A percentile compares a stretch with the other conserved stretches of the same genome.
Evolutionary conservation across 495 filamentous ascomycete genomes (phyloP).

Genomic region (Podospora tetraspora): DNA sequence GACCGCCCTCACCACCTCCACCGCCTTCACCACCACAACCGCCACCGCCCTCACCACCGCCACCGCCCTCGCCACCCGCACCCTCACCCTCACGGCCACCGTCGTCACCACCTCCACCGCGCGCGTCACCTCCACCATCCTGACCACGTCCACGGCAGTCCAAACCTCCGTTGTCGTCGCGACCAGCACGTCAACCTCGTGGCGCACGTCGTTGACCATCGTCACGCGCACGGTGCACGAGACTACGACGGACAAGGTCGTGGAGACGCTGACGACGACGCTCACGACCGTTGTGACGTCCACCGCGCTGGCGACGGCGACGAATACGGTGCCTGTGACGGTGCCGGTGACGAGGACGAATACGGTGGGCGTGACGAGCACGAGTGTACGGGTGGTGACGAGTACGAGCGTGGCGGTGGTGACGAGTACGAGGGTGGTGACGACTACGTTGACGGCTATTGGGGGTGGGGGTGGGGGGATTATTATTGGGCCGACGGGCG

Average conservation of each 20-base stretch:
- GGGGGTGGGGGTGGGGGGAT: neutral
- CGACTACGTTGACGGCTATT: neutral
- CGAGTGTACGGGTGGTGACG: neutral
- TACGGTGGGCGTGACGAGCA: neutral
- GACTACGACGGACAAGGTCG: conserved; percentile 13
- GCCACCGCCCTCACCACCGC: conserved; percentile 9
- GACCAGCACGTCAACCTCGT: conserved; percentile 3
- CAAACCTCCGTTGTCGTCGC: conserved; percentile 11
- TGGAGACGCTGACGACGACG: neutral
- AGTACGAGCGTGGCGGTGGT: neutral
- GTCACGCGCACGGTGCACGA: conserved; percentile 12
- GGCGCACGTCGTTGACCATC: conserved; percentile 8
- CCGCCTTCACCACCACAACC: neutral
- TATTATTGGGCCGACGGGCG: neutral
- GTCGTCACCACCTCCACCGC: conserved; percentile 16
- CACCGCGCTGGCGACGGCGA: neutral
- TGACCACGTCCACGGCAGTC: conserved; percentile 4
- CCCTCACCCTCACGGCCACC: conserved; percentile 11
- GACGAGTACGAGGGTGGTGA: neutral
- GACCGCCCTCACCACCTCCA: neutral
- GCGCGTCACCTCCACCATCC: conserved; percentile 12
- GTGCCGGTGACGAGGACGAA: neutral
- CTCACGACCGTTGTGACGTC: neutral
- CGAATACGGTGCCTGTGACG: neutral
- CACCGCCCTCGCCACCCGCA: conserved; percentile 10